Percentiles rank a stretch among this genome's conserved stretches.
Conservation (phyloP, 2,329 filamentous ascomycete species). For the Claviceps pusilla region DNA sequence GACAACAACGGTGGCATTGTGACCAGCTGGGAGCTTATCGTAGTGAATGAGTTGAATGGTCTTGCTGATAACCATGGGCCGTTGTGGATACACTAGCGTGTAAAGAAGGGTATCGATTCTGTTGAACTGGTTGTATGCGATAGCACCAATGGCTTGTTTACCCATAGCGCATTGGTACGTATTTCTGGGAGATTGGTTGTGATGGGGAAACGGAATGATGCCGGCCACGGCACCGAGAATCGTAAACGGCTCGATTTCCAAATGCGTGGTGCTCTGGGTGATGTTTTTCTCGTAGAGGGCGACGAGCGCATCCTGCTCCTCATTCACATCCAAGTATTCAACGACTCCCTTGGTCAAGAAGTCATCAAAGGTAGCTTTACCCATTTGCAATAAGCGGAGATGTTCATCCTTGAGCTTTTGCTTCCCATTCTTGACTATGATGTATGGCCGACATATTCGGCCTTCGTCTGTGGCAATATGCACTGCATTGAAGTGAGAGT, state of each 20-base stretch:
- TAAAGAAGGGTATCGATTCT: slow-evolving; percentile 93
- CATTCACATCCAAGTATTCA: slow-evolving; percentile 95
- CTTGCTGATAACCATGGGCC: slow-evolving; percentile 92
- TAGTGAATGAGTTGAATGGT: slow-evolving; percentile 96
- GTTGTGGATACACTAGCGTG: slow-evolving; percentile 92
- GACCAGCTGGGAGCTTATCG: slow-evolving; percentile 89
- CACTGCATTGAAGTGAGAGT: slow-evolving; percentile 78
- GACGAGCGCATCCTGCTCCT: slow-evolving; percentile 92
- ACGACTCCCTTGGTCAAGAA: slow-evolving; percentile 81
- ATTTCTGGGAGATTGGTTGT: slow-evolving; percentile 96
- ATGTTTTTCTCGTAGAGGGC: slow-evolving; percentile 80
- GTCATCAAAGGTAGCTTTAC: slow-evolving; percentile 81
- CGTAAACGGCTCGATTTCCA: slow-evolving; percentile 97
- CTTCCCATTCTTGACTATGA: slow-evolving; percentile 79
- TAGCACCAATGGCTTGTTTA: slow-evolving; percentile 97
- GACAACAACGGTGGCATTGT: slow-evolving; percentile 93
- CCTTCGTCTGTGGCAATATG: slow-evolving; percentile 96
- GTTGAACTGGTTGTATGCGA: slow-evolving; percentile 95
- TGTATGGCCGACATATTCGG: slow-evolving; percentile 86
- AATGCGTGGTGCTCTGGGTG: slow-evolving; percentile 69
- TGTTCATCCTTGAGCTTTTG: slow-evolving; percentile 68
- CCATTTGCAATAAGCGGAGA: slow-evolving; percentile 65
- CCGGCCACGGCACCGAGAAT: slow-evolving; percentile 90
- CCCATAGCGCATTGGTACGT: slow-evolving; percentile 99
- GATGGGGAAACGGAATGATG: slow-evolving; percentile 92